phyloP scores from a whole-genome alignment of 2,329 filamentous ascomycete species.

The Aurifilum marmelostoma region DNA sequence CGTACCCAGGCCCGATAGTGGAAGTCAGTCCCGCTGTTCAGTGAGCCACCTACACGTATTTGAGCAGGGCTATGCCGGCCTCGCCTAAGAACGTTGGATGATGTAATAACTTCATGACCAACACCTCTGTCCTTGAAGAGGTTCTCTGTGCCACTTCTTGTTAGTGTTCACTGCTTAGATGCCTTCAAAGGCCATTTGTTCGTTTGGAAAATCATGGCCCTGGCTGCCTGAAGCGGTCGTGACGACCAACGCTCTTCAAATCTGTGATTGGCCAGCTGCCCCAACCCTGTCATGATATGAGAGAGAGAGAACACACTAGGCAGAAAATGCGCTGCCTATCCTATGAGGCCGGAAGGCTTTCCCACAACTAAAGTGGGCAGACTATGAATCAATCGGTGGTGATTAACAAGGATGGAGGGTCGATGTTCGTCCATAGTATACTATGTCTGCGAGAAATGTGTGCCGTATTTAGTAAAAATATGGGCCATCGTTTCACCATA shows the following conservation, averaged over 20 bases:
- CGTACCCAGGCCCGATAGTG: background rate
- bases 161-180: background rate
- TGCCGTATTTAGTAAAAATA: background rate
- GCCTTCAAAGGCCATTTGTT: too few relatives aligned
- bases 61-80: background rate
- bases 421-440: background rate
- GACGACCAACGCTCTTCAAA: background rate
- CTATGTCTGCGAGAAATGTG: background rate
- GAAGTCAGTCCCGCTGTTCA: background rate
- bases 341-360: background rate
- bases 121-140: background rate
- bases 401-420: background rate
- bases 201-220: background rate
- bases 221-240: constrained; percentile 1
- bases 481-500: background rate
- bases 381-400: background rate
- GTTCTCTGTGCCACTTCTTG: background rate
- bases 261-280: background rate
- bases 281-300: background rate
- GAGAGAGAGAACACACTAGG: background rate
- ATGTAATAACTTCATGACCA: constrained; percentile 5
- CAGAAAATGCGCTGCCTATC: background rate
- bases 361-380: background rate
- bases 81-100: background rate
- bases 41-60: background rate